Conservation (phyloP, 345 rosid genomes). For the Trapa bicornis region DNA sequence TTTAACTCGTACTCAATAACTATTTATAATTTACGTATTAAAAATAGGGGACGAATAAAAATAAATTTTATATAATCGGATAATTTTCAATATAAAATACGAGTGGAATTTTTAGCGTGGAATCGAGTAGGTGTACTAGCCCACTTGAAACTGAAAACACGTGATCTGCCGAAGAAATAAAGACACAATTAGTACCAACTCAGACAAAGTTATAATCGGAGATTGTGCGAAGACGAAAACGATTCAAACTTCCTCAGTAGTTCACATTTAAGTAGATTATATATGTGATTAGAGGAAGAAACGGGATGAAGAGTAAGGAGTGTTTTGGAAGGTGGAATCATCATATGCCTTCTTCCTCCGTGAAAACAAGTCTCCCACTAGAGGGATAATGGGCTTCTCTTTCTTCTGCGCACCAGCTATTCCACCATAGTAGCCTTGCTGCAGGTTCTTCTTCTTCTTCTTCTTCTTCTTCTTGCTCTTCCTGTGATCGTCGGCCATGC, state of each 20-base stretch:
- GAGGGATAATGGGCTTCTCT: slow-evolving; percentile 80
- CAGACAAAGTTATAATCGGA: not conserved
- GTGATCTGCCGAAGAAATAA: no score
- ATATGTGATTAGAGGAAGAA: slow-evolving; percentile 16
- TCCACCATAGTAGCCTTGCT: not conserved
- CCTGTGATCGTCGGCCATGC: slow-evolving; percentile 18
- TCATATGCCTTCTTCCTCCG: slow-evolving; percentile 28
- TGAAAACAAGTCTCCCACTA: slow-evolving; percentile 49
- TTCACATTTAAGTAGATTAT: not conserved
- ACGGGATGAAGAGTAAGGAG: slow-evolving; percentile 32
- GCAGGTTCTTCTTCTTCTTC: slow-evolving; percentile 17
- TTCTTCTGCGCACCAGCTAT: slow-evolving; percentile 13
- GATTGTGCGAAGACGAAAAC: not conserved
- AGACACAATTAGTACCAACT: not conserved
- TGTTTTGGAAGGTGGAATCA: slow-evolving; percentile 12
- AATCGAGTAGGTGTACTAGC: no score
- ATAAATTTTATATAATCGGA: no score
- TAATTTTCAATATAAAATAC: no score
- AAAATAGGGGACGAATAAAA: no score
- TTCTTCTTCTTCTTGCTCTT: not conserved
- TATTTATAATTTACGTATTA: no score
- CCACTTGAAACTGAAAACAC: no score
- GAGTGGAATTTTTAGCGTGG: no score
- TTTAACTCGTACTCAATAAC: no score
- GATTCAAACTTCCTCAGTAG: not conserved